These are phyloP conservation scores for Podospora sp. DNA, from an alignment of 495 filamentous ascomycete genomes.

Conservation along the genomic window DNA sequence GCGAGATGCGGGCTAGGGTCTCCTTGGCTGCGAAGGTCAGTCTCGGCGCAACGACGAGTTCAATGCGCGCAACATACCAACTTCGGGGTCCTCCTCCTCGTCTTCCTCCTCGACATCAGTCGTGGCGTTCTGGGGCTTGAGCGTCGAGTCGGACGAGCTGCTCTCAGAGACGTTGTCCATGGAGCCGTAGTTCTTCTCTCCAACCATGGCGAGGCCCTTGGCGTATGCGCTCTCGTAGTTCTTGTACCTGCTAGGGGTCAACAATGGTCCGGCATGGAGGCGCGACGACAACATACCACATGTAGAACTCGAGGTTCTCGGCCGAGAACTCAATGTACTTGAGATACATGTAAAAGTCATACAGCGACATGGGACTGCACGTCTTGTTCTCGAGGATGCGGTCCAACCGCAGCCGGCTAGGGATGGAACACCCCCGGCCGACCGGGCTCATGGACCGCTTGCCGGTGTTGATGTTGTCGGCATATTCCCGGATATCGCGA, in stretches of 20 bases:
- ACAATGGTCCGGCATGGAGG: not conserved
- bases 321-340: conserved; percentile 44
- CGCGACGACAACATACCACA: conserved; percentile 61
- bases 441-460: conserved; percentile 35
- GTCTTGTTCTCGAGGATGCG: conserved; percentile 47
- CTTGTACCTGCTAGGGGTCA: conserved; percentile 36
- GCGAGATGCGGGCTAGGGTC: conserved; percentile 39
- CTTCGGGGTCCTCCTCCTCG: conserved; percentile 28
- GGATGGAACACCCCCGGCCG: conserved; percentile 36
- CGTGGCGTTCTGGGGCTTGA: conserved; percentile 18
- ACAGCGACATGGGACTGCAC: conserved; percentile 45
- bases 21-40: conserved; percentile 26
- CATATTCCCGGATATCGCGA: conserved; percentile 44
- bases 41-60: not conserved
- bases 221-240: conserved; percentile 43
- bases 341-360: conserved; percentile 48
- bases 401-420: conserved; percentile 40
- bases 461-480: conserved; percentile 32
- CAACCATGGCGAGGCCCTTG: conserved; percentile 24
- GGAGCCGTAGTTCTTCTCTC: conserved; percentile 32
- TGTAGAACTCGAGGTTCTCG: conserved; percentile 68
- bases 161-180: conserved; percentile 32
- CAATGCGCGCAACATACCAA: conserved; percentile 20
- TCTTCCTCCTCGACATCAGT: conserved; percentile 7
- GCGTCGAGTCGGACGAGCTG: conserved; percentile 30